A percentile compares a stretch with the other conserved stretches of the same genome.
These are phyloP conservation scores for Cymbopogon flexuosus DNA, from an alignment of 202 grass and related monocot species.

Conservation along the genomic window DNA sequence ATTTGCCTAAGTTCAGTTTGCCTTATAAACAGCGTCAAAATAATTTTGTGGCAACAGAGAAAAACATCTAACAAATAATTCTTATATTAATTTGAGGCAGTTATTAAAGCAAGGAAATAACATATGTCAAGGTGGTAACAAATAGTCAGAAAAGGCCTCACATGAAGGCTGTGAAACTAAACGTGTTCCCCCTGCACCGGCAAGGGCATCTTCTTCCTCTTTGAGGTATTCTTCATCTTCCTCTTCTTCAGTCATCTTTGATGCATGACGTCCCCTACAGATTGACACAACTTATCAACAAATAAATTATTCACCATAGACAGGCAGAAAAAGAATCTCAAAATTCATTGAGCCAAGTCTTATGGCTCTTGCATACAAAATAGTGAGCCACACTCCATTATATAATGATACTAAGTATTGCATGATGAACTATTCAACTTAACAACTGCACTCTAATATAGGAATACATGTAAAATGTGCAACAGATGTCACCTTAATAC, in stretches of 20 bases:
- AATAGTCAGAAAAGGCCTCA: slow-evolving; percentile 24
- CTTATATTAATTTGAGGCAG: background rate
- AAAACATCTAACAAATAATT: background rate
- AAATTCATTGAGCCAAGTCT: background rate
- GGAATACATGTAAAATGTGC: background rate
- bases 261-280: slow-evolving; percentile 79
- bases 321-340: background rate
- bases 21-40: background rate
- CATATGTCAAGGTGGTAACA: background rate
- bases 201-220: slow-evolving; percentile 89
- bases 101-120: background rate
- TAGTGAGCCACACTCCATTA: background rate
- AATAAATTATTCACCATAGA: slow-evolving; percentile 11
- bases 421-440: background rate
- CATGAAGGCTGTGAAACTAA: slow-evolving; percentile 86
- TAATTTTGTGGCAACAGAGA: background rate
- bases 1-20: background rate
- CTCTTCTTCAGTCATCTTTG: slow-evolving; percentile 93
- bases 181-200: slow-evolving; percentile 75
- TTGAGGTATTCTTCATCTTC: slow-evolving; percentile 96
- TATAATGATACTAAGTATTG: background rate
- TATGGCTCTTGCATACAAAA: background rate
- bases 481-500: background rate
- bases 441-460: slow-evolving; percentile 2
- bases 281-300: slow-evolving; percentile 19